Base-by-base conservation (phyloP, 768 basidiomycete species). In the Kwoniella sp. region DNA sequence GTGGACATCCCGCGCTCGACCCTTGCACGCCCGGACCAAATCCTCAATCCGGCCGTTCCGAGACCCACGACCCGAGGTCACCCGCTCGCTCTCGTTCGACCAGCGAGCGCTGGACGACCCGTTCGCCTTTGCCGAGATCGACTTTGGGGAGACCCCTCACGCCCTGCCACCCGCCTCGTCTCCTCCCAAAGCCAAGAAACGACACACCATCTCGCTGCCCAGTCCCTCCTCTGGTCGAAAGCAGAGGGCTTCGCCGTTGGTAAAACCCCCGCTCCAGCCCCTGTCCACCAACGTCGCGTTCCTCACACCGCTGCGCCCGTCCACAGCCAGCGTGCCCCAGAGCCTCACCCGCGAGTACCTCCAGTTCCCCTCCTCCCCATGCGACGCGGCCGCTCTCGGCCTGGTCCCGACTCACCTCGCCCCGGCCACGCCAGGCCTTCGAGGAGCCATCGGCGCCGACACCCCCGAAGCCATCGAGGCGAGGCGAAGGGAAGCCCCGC, bases 1-100 rank as follows among this genome's bases (percentile, higher is more conserved):
- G 7, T 37, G 45, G 36, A 37, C 46, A 19, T 22, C 10, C 11
- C 4, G 19, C 6, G 37, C 57, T 3, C 46, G 51, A 8, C 2
- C 38, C 2, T 45, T 58, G 27, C 17, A 19, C 23, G 37, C 47
- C n/a, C 53, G 46, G 2, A 32, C 46, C 22, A 34, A 46, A 12
- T 53, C 57, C 12, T 39, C 53, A 19, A 53, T 58, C 17, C 56
- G 52, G 32, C 56, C 56, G 10, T 57, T 57, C 45, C 36, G 34
- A 25, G 45, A 58, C 20, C 38, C 45, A 8, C 39, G 57, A 43
- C 57, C 57, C 12, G 57, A 53, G 22, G 45, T 54, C n/a, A 54
- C 52, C 12, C 25, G 52, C 26, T 46, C 44, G 5, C 28, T 54
- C 8, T 45, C 41, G 1, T 54, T 54, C 20, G 52, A 54, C 19